Conservation (phyloP, 2,329 filamentous ascomycete genomes). For the Didymella arachidicola region DNA sequence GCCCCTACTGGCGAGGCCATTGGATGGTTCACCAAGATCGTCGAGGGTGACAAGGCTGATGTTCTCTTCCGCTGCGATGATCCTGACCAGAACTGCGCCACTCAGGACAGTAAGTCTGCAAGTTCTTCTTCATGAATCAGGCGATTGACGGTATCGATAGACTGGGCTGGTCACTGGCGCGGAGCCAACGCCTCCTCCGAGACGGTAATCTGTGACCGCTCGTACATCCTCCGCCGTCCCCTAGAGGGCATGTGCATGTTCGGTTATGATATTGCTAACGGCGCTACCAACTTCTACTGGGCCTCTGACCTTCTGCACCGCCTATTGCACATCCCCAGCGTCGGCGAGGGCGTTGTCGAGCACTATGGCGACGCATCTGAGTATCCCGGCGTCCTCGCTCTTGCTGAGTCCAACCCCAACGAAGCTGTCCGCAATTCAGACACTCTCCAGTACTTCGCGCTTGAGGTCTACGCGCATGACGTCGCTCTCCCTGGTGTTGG, state of each 20-base stretch:
- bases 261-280: conserved; percentile 68
- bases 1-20: conserved; percentile 64
- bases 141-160: conserved; percentile 47
- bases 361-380: conserved; percentile 69
- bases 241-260: conserved; percentile 67
- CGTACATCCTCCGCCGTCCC: conserved; percentile 64
- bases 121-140: neutral
- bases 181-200: conserved; percentile 69
- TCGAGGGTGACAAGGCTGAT: conserved; percentile 63
- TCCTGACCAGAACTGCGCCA: conserved; percentile 67
- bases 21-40: conserved; percentile 69
- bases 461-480: conserved; percentile 72
- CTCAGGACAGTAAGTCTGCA: conserved; percentile 35
- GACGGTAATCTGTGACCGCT: conserved; percentile 73
- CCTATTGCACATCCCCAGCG: conserved; percentile 67
- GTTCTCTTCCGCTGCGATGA: conserved; percentile 74
- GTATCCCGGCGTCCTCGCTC: conserved; percentile 63
- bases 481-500: conserved; percentile 69
- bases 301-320: conserved; percentile 73
- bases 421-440: conserved; percentile 66
- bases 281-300: conserved; percentile 68
- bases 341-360: conserved; percentile 67
- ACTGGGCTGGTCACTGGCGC: conserved; percentile 73
- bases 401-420: conserved; percentile 61
- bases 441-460: conserved; percentile 72